Evolutionary conservation across 2,329 filamentous ascomycete species (phyloP).

Genomic region (Meredithiella fracta): DNA sequence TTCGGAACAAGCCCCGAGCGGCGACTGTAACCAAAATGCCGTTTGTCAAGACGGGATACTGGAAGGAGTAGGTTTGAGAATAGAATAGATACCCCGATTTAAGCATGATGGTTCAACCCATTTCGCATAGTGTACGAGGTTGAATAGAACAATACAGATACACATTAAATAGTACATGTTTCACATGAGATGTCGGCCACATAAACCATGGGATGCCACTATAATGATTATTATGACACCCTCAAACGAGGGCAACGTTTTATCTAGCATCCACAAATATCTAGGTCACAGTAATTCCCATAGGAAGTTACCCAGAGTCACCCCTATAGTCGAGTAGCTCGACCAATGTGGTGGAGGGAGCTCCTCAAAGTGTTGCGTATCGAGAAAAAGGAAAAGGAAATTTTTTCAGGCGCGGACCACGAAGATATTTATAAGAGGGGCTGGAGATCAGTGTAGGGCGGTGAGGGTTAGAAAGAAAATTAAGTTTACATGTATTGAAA

Average conservation of each 20-base stretch:
- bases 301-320: slow-evolving; percentile 13
- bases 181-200: slow-evolving; percentile 23
- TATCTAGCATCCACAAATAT: slow-evolving; percentile 22
- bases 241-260: slow-evolving; percentile 28
- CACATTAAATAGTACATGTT: neutral
- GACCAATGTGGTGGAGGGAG: slow-evolving; percentile 3
- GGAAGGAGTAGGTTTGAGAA: slow-evolving; percentile 25
- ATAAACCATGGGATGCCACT: slow-evolving; percentile 29
- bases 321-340: slow-evolving; percentile 5
- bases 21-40: slow-evolving; percentile 77
- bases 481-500: too few species aligned
- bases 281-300: slow-evolving; percentile 9
- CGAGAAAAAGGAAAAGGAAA: slow-evolving; percentile 16
- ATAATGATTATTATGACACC: slow-evolving; percentile 24
- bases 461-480: neutral
- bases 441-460: neutral
- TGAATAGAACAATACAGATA: neutral
- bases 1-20: slow-evolving; percentile 60
- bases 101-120: neutral
- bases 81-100: neutral
- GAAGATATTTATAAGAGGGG: slow-evolving; percentile 6
- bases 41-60: slow-evolving; percentile 68
- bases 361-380: slow-evolving; percentile 20
- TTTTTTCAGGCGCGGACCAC: slow-evolving; percentile 1
- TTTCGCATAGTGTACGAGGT: neutral